Conservation (phyloP, 805 yeast genomes). For the Sporopachydermia lactativora region DNA sequence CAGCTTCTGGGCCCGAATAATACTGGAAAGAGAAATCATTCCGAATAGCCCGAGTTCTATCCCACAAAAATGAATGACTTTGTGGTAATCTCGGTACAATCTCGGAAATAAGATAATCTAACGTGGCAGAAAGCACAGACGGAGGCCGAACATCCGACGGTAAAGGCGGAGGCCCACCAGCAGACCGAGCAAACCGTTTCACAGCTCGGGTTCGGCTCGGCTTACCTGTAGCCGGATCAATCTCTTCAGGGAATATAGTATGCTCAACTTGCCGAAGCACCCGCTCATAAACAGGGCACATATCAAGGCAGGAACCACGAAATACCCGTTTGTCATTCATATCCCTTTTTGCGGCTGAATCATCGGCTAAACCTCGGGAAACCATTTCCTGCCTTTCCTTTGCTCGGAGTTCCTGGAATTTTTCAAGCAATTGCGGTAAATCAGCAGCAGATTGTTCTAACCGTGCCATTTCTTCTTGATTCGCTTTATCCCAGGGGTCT, state of each 20-base stretch:
- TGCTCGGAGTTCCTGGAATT: conserved; percentile 59
- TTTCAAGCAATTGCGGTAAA: conserved; percentile 56
- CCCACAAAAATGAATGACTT: conserved; percentile 89
- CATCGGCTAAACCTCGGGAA: conserved; percentile 67
- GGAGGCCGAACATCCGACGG: conserved; percentile 99
- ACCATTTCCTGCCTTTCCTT: conserved; percentile 72
- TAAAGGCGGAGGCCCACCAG: conserved; percentile 95
- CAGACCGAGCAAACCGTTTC: conserved; percentile 91
- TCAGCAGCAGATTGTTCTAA: conserved; percentile 41
- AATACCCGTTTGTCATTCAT: conserved; percentile 81
- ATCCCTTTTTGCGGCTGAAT: conserved; percentile 67
- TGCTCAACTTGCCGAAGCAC: conserved; percentile 78
- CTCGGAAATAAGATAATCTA: conserved; percentile 56
- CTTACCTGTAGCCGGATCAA: conserved; percentile 41
- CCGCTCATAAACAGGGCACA: conserved; percentile 93
- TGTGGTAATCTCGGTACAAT: conserved; percentile 60
- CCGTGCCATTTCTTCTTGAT: conserved; percentile 45
- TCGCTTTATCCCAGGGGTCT: conserved; percentile 61
- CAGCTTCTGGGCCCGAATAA: conserved; percentile 84
- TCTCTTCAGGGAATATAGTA: conserved; percentile 69
- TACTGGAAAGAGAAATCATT: conserved; percentile 96
- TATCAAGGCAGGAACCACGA: conserved; percentile 77
- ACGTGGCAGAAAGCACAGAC: conserved; percentile 40
- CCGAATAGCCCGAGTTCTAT: conserved; percentile 88
- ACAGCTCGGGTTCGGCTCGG: conserved; percentile 53